These are phyloP conservation scores for Ambrosia trifida DNA, from an alignment of 129 eudicot genomes.

Conservation along the genomic window DNA sequence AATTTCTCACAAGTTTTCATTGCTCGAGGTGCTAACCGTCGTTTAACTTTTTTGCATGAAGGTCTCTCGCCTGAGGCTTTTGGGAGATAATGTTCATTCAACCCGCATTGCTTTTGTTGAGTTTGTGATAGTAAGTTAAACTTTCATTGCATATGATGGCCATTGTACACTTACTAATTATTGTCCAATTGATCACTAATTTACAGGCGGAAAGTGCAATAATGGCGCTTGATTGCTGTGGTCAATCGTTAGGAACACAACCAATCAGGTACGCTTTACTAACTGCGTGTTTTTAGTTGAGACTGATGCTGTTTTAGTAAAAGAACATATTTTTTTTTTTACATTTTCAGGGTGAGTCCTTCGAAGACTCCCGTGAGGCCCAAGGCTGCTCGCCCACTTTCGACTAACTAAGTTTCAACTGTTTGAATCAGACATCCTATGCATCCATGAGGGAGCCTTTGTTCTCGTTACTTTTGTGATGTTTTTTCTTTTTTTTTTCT, in stretches of 20 bases:
- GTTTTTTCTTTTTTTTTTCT: slow-evolving; percentile 2
- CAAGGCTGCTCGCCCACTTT: slow-evolving; percentile 58
- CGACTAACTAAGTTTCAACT: slow-evolving; percentile 32
- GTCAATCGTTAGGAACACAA: slow-evolving; percentile 81
- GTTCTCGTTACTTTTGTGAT: slow-evolving; percentile 19
- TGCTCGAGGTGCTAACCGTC: slow-evolving; percentile 2
- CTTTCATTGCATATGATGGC: not conserved
- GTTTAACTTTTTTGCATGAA: slow-evolving; percentile 22
- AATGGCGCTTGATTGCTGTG: slow-evolving; percentile 88
- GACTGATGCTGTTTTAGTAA: not conserved
- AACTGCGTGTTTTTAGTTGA: not conserved
- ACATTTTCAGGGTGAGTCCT: slow-evolving; percentile 86
- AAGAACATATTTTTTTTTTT: no score
- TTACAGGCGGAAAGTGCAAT: slow-evolving; percentile 94
- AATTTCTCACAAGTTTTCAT: not conserved
- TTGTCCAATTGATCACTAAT: not conserved
- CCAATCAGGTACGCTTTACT: slow-evolving; percentile 57
- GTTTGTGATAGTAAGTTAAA: slow-evolving; percentile 66
- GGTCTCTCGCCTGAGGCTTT: slow-evolving; percentile 98
- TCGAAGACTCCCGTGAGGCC: slow-evolving; percentile 99
- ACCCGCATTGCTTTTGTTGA: slow-evolving; percentile 98
- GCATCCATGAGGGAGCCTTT: slow-evolving; percentile 29
- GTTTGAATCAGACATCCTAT: slow-evolving; percentile 23
- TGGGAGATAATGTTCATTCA: slow-evolving; percentile 96
- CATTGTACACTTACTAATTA: not conserved